A percentile compares a stretch with the other conserved stretches of the same genome.
Evolutionary conservation across 1,284 basidiomycete species (phyloP).

Genomic region (Cutaneotrichosporon mucoides): DNA sequence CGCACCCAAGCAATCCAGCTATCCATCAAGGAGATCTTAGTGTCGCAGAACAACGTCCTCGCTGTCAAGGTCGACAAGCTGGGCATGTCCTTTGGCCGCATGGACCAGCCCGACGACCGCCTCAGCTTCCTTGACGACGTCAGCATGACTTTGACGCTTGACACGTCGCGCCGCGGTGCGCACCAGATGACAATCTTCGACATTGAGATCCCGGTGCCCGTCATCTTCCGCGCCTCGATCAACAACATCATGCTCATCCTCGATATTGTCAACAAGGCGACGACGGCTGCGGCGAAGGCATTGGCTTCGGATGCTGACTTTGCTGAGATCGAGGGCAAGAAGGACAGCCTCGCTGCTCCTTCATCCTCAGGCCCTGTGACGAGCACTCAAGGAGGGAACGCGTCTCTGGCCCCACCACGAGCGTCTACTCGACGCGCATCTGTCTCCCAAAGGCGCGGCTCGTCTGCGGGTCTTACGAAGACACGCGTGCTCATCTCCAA

Average conservation of each 20-base stretch:
- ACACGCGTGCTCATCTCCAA: conserved; percentile 65
- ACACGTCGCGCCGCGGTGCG: conserved; percentile 67
- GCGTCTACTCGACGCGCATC: conserved; percentile 34
- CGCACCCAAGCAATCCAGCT: conserved; percentile 86
- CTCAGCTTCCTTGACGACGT: conserved; percentile 92
- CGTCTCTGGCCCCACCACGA: conserved; percentile 16
- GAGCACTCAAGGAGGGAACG: conserved; percentile 18
- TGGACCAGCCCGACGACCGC: conserved; percentile 71
- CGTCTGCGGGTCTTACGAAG: conserved; percentile 12
- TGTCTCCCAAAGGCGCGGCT: conserved; percentile 21
- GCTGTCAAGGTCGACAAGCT: conserved; percentile 76
- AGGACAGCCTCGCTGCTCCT: neutral
- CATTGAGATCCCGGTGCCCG: conserved; percentile 67
- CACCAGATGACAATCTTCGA: conserved; percentile 83
- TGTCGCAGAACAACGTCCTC: conserved; percentile 87
- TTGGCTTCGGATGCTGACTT: conserved; percentile 18
- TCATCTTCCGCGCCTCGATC: conserved; percentile 88
- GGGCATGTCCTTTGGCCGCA: conserved; percentile 90
- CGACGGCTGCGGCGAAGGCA: conserved; percentile 56
- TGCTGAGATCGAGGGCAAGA: neutral
- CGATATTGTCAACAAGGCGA: conserved; percentile 82
- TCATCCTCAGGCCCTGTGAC: no score
- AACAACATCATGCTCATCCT: conserved; percentile 88
- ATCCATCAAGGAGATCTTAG: conserved; percentile 74
- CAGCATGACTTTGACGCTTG: conserved; percentile 80